These are phyloP conservation scores for Russula earlei DNA, from an alignment of 768 basidiomycete genomes.

Conservation along the genomic window DNA sequence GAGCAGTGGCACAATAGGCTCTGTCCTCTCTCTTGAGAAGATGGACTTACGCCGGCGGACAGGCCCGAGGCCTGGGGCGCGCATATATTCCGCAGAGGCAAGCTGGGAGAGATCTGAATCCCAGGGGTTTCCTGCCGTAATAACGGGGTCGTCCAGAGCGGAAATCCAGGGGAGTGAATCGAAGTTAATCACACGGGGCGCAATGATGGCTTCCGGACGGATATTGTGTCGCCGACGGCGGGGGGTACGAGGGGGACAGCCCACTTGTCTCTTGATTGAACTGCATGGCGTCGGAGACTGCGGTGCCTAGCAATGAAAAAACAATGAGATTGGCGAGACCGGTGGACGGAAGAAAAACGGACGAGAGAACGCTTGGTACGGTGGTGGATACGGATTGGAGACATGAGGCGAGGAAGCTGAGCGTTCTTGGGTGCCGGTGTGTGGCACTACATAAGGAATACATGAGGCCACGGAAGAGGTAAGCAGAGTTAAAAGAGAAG, in stretches of 20 bases:
- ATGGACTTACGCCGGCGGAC: slow-evolving; percentile 19
- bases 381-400: slow-evolving; percentile 15
- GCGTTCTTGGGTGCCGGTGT: slow-evolving; percentile 11
- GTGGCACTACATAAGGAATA: slow-evolving; percentile 8
- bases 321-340: background rate
- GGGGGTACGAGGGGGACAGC: slow-evolving; percentile 16
- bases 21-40: slow-evolving; percentile 8
- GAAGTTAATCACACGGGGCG: slow-evolving; percentile 11
- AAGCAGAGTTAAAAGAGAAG: background rate
- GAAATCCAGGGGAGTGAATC: slow-evolving; percentile 21
- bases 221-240: slow-evolving; percentile 19
- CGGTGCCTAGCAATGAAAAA: slow-evolving; percentile 8
- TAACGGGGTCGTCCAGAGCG: slow-evolving; percentile 12
- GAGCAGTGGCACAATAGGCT: slow-evolving; percentile 5
- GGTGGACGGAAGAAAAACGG: background rate
- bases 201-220: slow-evolving; percentile 6
- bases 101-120: slow-evolving; percentile 20
- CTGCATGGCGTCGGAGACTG: slow-evolving; percentile 20
- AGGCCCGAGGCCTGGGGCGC: slow-evolving; percentile 11
- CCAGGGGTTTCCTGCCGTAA: slow-evolving; percentile 13
- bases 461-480: background rate
- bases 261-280: slow-evolving; percentile 17
- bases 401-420: slow-evolving; percentile 18
- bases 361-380: slow-evolving; percentile 16
- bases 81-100: slow-evolving; percentile 9